phyloP scores from a whole-genome alignment of 2,329 filamentous ascomycete species.

The Phyllosticta citribraziliensis region DNA sequence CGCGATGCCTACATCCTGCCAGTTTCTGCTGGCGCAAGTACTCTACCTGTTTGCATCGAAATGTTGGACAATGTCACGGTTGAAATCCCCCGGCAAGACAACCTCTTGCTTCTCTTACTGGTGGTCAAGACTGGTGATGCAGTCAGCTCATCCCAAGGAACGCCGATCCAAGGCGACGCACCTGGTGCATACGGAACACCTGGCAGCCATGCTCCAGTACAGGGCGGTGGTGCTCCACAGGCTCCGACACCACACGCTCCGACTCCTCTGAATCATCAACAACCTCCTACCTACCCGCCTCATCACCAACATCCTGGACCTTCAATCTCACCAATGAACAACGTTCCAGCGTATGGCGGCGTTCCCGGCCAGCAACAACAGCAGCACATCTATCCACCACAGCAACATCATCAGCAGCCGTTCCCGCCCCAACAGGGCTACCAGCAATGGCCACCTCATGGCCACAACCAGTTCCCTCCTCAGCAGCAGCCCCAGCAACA shows the following conservation, averaged over 20 bases:
- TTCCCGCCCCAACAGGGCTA: constrained; percentile 16
- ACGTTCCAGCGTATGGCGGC: not conserved
- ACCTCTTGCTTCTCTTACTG: constrained; percentile 73
- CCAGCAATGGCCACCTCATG: constrained; percentile 12
- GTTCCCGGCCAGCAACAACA: not conserved
- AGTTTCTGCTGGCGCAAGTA: constrained; percentile 57
- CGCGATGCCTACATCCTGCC: constrained; percentile 89
- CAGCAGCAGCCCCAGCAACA: not conserved
- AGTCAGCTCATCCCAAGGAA: constrained; percentile 21
- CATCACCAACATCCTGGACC: constrained; percentile 12
- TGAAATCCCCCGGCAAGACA: constrained; percentile 59
- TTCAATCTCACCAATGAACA: constrained; percentile 12
- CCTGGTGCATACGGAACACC: constrained; percentile 14
- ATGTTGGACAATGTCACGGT: constrained; percentile 79
- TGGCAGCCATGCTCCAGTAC: not conserved
- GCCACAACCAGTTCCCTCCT: constrained; percentile 11
- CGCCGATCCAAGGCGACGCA: constrained; percentile 20
- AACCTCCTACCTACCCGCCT: not conserved
- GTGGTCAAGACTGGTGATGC: constrained; percentile 50
- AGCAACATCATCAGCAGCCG: constrained; percentile 25
- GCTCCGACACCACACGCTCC: constrained; percentile 11
- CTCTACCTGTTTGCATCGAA: constrained; percentile 75
- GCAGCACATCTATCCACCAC: constrained; percentile 21
- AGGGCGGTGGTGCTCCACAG: not conserved
- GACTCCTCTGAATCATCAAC: constrained; percentile 1